A percentile compares a stretch with the other conserved stretches of the same genome.
These are phyloP conservation scores for Peronospora belbahrii DNA, from an alignment of 352 stramenopile genomes.

Conservation along the genomic window DNA sequence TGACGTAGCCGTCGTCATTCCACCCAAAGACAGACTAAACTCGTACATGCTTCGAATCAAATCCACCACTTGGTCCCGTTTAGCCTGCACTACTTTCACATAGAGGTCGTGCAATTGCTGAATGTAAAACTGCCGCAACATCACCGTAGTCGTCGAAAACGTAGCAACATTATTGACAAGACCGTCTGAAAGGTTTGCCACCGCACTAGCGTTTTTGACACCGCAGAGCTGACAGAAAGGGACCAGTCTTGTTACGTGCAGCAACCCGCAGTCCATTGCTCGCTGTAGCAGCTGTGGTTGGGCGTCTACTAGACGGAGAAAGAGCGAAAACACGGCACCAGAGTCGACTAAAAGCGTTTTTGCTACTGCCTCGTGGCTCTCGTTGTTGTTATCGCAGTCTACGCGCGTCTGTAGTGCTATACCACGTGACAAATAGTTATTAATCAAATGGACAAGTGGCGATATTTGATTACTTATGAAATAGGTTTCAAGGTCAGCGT, in stretches of 20 bases:
- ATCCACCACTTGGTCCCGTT: conserved; percentile 32
- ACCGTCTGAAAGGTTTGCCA: conserved; percentile 24
- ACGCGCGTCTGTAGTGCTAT: conserved; percentile 11
- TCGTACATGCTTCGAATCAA: conserved; percentile 41
- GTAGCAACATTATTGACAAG: conserved; percentile 11
- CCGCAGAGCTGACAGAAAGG: conserved; percentile 59
- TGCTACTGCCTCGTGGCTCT: background rate
- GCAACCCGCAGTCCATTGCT: conserved; percentile 9
- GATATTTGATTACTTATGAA: background rate
- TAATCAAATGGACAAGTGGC: conserved; percentile 19
- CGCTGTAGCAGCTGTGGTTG: conserved; percentile 14
- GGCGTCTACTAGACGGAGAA: conserved; percentile 18
- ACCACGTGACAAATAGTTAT: conserved; percentile 28
- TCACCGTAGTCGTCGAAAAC: conserved; percentile 16
- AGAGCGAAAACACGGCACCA: conserved; percentile 33
- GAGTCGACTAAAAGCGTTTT: conserved; percentile 8
- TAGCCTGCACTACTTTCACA: conserved; percentile 10
- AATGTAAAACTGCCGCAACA: conserved; percentile 32
- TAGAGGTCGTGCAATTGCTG: conserved; percentile 39
- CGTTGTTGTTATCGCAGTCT: background rate
- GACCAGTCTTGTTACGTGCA: conserved; percentile 48
- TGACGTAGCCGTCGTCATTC: conserved; percentile 14
- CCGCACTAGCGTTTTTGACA: conserved; percentile 22
- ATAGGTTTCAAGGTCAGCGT: conserved; percentile 6
- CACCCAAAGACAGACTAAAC: conserved; percentile 29